Base-by-base conservation (phyloP, 108 stramenopile genomes). In the Nitzschia sp. region DNA sequence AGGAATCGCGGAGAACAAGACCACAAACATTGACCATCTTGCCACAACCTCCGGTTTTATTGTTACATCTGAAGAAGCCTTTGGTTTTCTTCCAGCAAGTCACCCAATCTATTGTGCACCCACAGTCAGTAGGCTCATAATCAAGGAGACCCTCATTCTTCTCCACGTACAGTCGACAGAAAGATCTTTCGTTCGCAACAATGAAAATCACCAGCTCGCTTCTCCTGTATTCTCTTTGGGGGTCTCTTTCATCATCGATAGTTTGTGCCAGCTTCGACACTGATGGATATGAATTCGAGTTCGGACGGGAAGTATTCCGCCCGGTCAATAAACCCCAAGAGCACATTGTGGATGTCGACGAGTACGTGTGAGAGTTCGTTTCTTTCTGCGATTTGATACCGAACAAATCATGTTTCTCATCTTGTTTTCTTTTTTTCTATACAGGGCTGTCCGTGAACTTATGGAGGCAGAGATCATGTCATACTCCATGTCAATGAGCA, bases 401-500 rank as follows among this genome's bases (percentile, higher is more conserved):
- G 5, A 34, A 34, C 3, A 34, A 34, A 34, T 19, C 42, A 39
- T 63, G 2, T 7, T 19, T 20, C 15, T 48, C 46, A 12, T 63
- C 62, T 46, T 46, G 2, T 12, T 24, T 55, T 6, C 3, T 24
- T 63, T 21, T 1, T 24, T 63, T 46, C 2, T 15, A 38, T 2
- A 48, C 42, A 63, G 62, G 3, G 9, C 38, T n/a, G 19, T 55
- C 37, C 68, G 57, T 14, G 68, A 69, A 20, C 29, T 69, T 2
- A 17, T 69, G 15, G 68, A 69, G 6, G 68, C 24, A 5, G 41
- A 41, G 8, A n/a, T 12, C 11, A 7, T 67, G 54, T 41, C 39
- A 15, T 12, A 48, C 24, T 43, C 54, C 26, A 38, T 53, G 50
- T 51, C 50, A 0, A 69, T 69, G 68, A 58, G 57, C 41, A 69